phyloP scores from a whole-genome alignment of 768 basidiomycete genomes.

The Amanita inopinata region DNA sequence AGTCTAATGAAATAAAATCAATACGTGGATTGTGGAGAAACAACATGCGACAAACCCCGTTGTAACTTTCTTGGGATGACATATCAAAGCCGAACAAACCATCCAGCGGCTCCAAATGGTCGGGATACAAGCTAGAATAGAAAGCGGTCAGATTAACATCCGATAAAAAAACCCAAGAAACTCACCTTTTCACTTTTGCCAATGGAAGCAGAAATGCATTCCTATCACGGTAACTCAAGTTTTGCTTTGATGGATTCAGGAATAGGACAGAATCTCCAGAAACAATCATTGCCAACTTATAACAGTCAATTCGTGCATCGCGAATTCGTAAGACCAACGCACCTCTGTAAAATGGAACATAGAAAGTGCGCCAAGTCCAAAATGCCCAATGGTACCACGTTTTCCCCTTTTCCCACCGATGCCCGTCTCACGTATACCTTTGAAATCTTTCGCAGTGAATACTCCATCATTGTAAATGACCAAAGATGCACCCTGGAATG shows the following conservation, averaged over 20 bases:
- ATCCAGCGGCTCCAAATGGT: constrained; percentile 29
- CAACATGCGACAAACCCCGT: constrained; percentile 26
- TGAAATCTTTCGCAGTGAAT: constrained; percentile 34
- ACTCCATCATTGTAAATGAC: constrained; percentile 34
- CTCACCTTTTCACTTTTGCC: constrained; percentile 24
- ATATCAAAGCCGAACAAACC: constrained; percentile 32
- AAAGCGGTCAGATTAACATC: background rate
- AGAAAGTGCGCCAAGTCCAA: constrained; percentile 41
- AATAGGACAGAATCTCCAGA: constrained; percentile 25
- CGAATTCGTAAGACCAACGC: constrained; percentile 3
- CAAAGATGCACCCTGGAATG: constrained; percentile 26
- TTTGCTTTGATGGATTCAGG: constrained; percentile 34
- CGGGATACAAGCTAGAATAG: constrained; percentile 27
- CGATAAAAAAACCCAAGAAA: background rate
- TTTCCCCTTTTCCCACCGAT: constrained; percentile 32
- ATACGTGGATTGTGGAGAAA: constrained; percentile 4
- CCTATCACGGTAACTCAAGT: constrained; percentile 26
- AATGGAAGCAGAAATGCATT: constrained; percentile 25
- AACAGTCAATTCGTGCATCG: background rate
- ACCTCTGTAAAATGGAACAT: constrained; percentile 48
- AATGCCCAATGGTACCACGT: constrained; percentile 36
- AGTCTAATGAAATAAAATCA: constrained; percentile 21
- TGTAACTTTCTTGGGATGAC: constrained; percentile 18
- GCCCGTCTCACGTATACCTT: constrained; percentile 35
- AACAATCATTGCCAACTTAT: constrained; percentile 24